Percentiles rank a stretch among this genome's conserved stretches.
Conservation (phyloP, 495 filamentous ascomycete genomes). For the Penicillium chermesinum region DNA sequence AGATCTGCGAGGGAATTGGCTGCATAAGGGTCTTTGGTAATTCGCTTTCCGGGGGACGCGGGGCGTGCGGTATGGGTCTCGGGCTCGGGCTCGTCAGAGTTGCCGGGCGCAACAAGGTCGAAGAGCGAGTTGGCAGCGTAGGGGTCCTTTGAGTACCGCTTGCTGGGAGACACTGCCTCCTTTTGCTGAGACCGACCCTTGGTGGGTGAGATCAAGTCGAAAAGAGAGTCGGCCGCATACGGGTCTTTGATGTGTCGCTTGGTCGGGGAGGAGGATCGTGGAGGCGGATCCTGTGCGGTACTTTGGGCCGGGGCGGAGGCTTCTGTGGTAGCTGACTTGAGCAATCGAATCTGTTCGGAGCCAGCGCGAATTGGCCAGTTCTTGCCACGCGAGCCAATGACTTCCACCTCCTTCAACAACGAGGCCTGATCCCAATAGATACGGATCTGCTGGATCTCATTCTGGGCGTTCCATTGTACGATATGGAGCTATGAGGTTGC, state of each 20-base stretch:
- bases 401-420: slow-evolving; percentile 85
- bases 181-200: slow-evolving; percentile 23
- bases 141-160: slow-evolving; percentile 19
- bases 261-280: slow-evolving; percentile 42
- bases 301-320: slow-evolving; percentile 9
- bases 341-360: slow-evolving; percentile 73
- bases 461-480: slow-evolving; percentile 70
- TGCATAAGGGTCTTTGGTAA: slow-evolving; percentile 22
- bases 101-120: slow-evolving; percentile 32
- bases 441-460: slow-evolving; percentile 78
- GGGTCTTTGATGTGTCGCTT: slow-evolving; percentile 58
- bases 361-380: slow-evolving; percentile 94
- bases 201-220: slow-evolving; percentile 33
- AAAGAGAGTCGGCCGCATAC: slow-evolving; percentile 64
- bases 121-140: slow-evolving; percentile 32
- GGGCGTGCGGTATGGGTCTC: not conserved
- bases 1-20: slow-evolving; percentile 22
- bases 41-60: slow-evolving; percentile 16
- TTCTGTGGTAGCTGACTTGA: slow-evolving; percentile 42
- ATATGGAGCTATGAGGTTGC: slow-evolving; percentile 66
- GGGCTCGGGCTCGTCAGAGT: slow-evolving; percentile 20
- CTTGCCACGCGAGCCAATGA: slow-evolving; percentile 81
- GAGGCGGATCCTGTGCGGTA: slow-evolving; percentile 28
- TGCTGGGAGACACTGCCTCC: slow-evolving; percentile 6
- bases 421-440: slow-evolving; percentile 94